Conservation (phyloP, 208 protist genomes). For the Acanthamoeba triangularis region DNA sequence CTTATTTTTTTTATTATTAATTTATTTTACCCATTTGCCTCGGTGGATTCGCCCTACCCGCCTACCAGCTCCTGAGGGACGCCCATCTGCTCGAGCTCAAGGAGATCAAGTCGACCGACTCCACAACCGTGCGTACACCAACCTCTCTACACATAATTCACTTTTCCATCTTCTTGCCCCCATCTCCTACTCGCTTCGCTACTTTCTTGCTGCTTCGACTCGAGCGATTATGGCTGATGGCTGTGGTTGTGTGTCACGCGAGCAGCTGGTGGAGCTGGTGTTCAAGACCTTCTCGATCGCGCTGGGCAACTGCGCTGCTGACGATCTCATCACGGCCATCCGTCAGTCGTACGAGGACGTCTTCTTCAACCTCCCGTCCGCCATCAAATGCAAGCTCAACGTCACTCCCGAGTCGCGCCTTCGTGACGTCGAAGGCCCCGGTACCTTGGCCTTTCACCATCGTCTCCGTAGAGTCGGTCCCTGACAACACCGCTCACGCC, state of each 20-base stretch:
- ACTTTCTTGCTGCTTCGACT: neutral
- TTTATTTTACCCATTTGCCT: neutral
- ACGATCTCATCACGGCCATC: conserved; percentile 67
- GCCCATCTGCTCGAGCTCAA: conserved; percentile 77
- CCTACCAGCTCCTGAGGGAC: conserved; percentile 76
- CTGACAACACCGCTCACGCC: neutral
- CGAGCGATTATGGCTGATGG: too few species aligned
- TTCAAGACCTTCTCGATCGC: conserved; percentile 60
- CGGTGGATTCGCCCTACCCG: neutral
- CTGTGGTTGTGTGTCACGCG: neutral
- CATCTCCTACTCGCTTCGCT: neutral
- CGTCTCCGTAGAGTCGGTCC: neutral
- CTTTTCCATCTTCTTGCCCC: neutral
- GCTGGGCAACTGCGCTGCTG: conserved; percentile 49
- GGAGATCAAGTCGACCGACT: conserved; percentile 79
- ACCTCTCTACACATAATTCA: neutral
- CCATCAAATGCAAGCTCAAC: conserved; percentile 26
- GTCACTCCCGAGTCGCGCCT: conserved; percentile 16
- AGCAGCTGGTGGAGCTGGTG: conserved; percentile 66
- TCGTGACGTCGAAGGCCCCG: conserved; percentile 34
- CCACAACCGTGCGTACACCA: conserved; percentile 66
- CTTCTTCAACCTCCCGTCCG: conserved; percentile 60
- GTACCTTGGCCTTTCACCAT: neutral
- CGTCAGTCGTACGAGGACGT: conserved; percentile 54
- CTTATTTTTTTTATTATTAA: neutral